A percentile compares a stretch with the other conserved stretches of the same genome.
Evolutionary conservation across 2,329 filamentous ascomycete genomes (phyloP).

Genomic region (Colletotrichum kahawae): DNA sequence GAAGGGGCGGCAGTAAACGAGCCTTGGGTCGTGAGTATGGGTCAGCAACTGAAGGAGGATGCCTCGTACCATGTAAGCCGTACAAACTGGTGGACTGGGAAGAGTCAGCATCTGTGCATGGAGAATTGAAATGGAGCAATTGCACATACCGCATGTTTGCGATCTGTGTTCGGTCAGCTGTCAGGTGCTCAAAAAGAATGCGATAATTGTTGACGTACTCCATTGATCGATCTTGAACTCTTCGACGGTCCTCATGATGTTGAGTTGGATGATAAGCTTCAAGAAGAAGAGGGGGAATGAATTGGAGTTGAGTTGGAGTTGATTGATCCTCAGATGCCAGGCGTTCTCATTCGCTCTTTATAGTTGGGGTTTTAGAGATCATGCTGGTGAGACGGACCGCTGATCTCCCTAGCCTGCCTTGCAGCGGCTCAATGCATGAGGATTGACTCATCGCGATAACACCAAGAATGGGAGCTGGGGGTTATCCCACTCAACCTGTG

Average conservation of each 20-base stretch:
- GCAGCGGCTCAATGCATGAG: background rate
- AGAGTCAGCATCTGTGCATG: background rate
- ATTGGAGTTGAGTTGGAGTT: background rate
- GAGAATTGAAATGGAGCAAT: background rate
- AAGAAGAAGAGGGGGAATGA: background rate
- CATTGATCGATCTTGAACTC: background rate
- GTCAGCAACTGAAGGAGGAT: background rate
- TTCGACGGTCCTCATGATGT: background rate
- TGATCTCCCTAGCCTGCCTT: background rate
- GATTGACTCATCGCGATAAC: background rate
- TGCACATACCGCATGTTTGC: background rate
- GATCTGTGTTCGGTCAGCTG: background rate
- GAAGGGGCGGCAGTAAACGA: background rate
- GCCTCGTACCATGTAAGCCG: background rate
- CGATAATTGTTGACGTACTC: background rate
- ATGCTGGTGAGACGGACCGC: background rate
- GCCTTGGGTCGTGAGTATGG: background rate
- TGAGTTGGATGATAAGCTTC: background rate
- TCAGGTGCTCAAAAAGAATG: background rate
- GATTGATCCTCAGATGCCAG: background rate
- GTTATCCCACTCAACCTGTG: background rate
- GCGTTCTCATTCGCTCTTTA: background rate
- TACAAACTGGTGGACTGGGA: background rate
- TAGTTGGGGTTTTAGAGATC: background rate
- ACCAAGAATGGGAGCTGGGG: background rate